phyloP scores from a whole-genome alignment of 495 filamentous ascomycete genomes.

The Friedmanniomyces simplex region DNA sequence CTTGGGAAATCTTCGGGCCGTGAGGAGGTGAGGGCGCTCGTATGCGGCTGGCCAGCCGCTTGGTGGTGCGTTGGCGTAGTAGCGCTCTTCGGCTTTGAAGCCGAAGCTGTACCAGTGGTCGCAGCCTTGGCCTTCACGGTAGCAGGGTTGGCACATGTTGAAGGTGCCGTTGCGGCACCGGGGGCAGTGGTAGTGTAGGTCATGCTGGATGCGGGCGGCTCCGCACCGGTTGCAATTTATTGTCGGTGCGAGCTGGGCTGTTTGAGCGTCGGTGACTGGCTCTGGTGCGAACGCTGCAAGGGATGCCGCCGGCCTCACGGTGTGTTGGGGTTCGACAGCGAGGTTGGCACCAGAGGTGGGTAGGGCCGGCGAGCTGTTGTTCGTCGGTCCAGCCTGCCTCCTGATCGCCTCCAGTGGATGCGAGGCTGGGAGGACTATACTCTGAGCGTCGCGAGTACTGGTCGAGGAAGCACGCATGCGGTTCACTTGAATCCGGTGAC shows the following conservation, averaged over 20 bases:
- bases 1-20: constrained; percentile 54
- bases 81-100: constrained; percentile 48
- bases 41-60: constrained; percentile 34
- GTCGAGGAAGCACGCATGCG: constrained; percentile 2
- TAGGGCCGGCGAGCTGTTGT: constrained; percentile 11
- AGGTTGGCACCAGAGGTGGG: background rate
- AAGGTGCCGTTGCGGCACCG: constrained; percentile 58
- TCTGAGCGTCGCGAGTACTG: background rate
- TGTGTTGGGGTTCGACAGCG: background rate
- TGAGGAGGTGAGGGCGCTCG: constrained; percentile 53
- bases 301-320: constrained; percentile 6
- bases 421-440: background rate
- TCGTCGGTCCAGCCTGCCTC: constrained; percentile 19
- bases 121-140: constrained; percentile 62
- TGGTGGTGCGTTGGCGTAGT: constrained; percentile 36
- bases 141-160: constrained; percentile 71
- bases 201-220: constrained; percentile 61
- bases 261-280: background rate
- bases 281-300: constrained; percentile 16
- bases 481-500: background rate
- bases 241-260: constrained; percentile 45
- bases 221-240: constrained; percentile 61
- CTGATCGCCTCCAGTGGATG: constrained; percentile 3
- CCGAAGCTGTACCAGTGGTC: constrained; percentile 71
- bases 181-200: constrained; percentile 67